Conservation (phyloP, 371 early-diverging fungal genomes). For the Aphelidium insulamus region DNA sequence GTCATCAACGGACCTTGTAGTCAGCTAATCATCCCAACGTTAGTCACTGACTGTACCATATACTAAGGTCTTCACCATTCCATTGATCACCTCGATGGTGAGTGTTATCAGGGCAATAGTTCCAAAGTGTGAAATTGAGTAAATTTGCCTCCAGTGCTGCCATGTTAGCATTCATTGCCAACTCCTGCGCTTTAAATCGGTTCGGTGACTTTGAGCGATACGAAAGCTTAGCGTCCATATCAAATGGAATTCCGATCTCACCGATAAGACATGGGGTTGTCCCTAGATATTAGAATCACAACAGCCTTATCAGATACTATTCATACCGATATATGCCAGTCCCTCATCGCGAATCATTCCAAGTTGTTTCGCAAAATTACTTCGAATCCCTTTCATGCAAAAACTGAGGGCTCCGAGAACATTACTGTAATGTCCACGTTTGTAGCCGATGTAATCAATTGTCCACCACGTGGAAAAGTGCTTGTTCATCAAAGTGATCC, state of each 20-base stretch:
- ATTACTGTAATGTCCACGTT: constrained; percentile 31
- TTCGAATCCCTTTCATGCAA: constrained; percentile 29
- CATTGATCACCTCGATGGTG: constrained; percentile 37
- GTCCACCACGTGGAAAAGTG: constrained; percentile 32
- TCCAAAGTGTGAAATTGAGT: constrained; percentile 38
- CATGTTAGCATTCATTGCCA: constrained; percentile 42
- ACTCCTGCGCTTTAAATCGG: constrained; percentile 18
- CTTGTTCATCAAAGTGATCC: constrained; percentile 37
- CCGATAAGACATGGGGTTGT: constrained; percentile 34
- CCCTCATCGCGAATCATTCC: constrained; percentile 27
- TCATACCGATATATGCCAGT: constrained; percentile 12
- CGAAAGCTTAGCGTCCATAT: constrained; percentile 22
- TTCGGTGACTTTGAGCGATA: constrained; percentile 10
- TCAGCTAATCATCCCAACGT: constrained; percentile 1
- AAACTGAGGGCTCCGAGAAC: constrained; percentile 26
- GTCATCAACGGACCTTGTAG: background rate
- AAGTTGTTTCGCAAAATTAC: constrained; percentile 26
- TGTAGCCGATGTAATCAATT: constrained; percentile 33
- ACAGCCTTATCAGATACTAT: too few species aligned
- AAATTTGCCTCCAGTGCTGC: constrained; percentile 34
- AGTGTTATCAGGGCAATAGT: constrained; percentile 32
- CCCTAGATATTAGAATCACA: background rate
- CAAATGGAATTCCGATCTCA: constrained; percentile 51
- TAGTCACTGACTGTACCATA: constrained; percentile 8
- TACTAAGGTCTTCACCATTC: constrained; percentile 45